Percentiles rank a stretch among this genome's conserved stretches.
These are phyloP conservation scores for Populus pruinosa DNA, from an alignment of 345 rosid species.

Conservation along the genomic window DNA sequence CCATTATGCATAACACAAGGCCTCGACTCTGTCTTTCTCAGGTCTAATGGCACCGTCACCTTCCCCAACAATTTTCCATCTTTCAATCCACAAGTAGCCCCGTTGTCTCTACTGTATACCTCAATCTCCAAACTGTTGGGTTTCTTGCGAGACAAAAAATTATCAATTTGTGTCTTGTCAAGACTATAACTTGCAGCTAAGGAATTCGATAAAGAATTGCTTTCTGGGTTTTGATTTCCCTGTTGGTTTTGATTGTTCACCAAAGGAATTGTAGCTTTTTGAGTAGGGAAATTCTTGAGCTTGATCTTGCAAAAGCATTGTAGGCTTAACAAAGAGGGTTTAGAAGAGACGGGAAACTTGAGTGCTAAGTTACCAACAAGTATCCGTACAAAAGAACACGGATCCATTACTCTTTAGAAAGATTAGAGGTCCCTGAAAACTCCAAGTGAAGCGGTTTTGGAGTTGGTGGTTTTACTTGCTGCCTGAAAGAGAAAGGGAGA, in stretches of 20 bases:
- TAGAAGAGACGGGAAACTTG: conserved; percentile 39
- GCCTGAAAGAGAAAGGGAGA: neutral
- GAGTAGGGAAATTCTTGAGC: conserved; percentile 49
- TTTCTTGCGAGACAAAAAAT: conserved; percentile 21
- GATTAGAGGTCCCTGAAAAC: neutral
- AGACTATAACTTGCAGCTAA: conserved; percentile 70
- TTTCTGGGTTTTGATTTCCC: conserved; percentile 13
- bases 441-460: neutral
- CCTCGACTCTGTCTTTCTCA: conserved; percentile 52
- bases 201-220: conserved; percentile 22
- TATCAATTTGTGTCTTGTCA: conserved; percentile 48
- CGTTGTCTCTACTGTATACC: conserved; percentile 40
- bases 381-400: conserved; percentile 85
- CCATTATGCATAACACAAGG: conserved; percentile 60
- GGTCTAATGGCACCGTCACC: conserved; percentile 52
- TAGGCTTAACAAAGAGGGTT: conserved; percentile 32
- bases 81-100: conserved; percentile 40
- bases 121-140: conserved; percentile 36
- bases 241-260: conserved; percentile 21
- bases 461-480: neutral
- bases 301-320: conserved; percentile 62
- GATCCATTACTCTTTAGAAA: conserved; percentile 60
- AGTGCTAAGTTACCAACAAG: conserved; percentile 73
- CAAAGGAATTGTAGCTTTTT: conserved; percentile 38
- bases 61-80: conserved; percentile 60